Base-by-base conservation (phyloP, 192 early-diverging fungal genomes). In the Coemansia sp. region DNA sequence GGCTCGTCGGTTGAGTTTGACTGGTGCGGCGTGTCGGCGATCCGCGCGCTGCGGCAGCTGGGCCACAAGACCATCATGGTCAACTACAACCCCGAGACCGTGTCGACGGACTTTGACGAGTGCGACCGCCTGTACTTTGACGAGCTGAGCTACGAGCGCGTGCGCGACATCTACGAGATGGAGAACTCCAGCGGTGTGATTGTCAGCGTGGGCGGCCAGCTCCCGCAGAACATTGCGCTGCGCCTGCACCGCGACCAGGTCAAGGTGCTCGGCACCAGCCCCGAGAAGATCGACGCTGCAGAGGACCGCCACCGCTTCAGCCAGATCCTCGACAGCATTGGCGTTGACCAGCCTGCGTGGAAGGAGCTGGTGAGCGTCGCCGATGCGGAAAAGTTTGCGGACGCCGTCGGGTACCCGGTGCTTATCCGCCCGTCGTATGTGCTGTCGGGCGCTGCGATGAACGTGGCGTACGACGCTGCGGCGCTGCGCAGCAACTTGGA, bases 81-180 rank as follows among this genome's bases (percentile, higher is more conserved):
- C 61, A 98, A 98, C 80, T 98, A 98, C 85, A 98, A 98, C 73
- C 95, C 95, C 12, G 95, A 98, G 73, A 98, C 95, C 1, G 95
- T 98, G 22, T 96, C 94, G 14, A 96, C 95, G 22, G 95, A 98
- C 72, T 98, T 94, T 69, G 95, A 96, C 80, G 95, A 98, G 80
- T 93, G 91, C 73, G 94, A 98, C 56, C 88, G 95, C 35, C 84
- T 98, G n/a, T 98, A 98, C 86, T 98, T 96, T 83, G 96, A 98
- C 76, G 92, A 96, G 68, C 82, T 98, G 44, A 86, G 82, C 45
- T 86, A 94, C 62, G 95, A 98, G 78, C 93, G 95, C 70, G 91
- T 95, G 12, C 83, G 93, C 77, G 96, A 98, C 66, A 95, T 98
- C 62, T 94, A 93, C 65, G 92, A 97, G 76, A 67, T 86, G 29